Evolutionary conservation across 305 asterid genomes (phyloP).

Genomic region (Fraxinus sp.): DNA sequence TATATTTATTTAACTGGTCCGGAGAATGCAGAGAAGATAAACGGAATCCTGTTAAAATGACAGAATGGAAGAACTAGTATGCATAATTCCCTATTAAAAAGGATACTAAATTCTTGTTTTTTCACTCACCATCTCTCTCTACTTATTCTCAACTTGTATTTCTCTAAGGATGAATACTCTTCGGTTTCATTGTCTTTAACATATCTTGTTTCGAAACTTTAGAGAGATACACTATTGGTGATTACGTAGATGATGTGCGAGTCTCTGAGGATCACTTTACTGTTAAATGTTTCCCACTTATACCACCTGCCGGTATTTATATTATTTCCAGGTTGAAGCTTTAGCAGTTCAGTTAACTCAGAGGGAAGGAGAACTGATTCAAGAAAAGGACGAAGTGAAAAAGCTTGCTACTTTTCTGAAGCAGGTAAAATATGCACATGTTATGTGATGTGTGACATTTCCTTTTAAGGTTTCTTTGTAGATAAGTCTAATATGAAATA

Average conservation of each 20-base stretch:
- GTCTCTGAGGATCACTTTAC: background rate
- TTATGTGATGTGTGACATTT: background rate
- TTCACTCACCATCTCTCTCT: background rate
- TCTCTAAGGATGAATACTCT: background rate
- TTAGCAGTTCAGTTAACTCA: slow-evolving; percentile 83
- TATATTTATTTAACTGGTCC: background rate
- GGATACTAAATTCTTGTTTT: background rate
- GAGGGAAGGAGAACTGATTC: slow-evolving; percentile 93
- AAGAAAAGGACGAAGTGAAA: slow-evolving; percentile 94
- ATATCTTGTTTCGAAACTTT: background rate
- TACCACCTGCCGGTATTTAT: background rate
- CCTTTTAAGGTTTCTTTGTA: background rate
- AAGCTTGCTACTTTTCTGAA: slow-evolving; percentile 82
- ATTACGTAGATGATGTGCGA: background rate
- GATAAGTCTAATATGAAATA: background rate
- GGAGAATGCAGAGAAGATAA: background rate
- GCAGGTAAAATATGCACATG: slow-evolving; percentile 53
- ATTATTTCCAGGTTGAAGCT: slow-evolving; percentile 74
- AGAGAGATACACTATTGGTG: background rate
- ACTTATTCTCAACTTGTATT: background rate
- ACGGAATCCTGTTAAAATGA: background rate
- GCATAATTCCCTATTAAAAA: background rate
- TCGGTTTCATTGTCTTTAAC: background rate
- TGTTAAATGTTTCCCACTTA: background rate
- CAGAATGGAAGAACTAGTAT: background rate